Base-by-base conservation (phyloP, 78 protist species). In the Dictyostelium purpureum region DNA sequence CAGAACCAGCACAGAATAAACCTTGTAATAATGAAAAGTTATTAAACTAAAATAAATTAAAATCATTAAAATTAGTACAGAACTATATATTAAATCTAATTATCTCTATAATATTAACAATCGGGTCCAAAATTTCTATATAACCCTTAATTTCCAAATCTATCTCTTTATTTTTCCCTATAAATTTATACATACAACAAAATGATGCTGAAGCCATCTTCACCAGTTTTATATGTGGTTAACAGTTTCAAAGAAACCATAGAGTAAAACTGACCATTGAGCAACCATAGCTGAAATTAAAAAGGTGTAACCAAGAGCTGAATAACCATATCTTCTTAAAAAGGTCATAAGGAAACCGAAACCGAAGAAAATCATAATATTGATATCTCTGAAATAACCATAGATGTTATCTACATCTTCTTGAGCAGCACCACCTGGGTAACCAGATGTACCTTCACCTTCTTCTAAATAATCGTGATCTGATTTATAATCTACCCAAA, bases 341-440 rank as follows among this genome's bases (percentile, higher is more conserved):
- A 97, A 97, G 3, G 98, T 95, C 98, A 97, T 96, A 21, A 98
- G 94, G 87, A 97, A 97, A 59, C 99, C 99, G 47, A 98, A 98
- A 28, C 99, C 99, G 24, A 98, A 75, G 71, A 97, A 95, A 18
- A 98, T 88, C 99, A 98, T 98, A 73, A 97, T 90, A 75, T 80
- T 94, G 47, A 97, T 90, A 82, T 96, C 99, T 40, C 88, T 92
- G 78, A 82, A 96, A 56, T 87, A 79, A 11, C 94, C 83, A 61
- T 96, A 96, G 31, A 49, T 12, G 19, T 75, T 28, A 18, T 38
- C 24, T 9, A 67, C 75, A 26, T 67, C 51, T n/a, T 40, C 28
- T 67, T 67, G 75, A 19, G 38, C 75, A 9, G 26, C 47, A 24
- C 49, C 79, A n/a, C 73, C 88, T n/a, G n/a, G n/a, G n/a, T n/a